These are phyloP conservation scores for Tylopilus rubrobrunneus DNA, from an alignment of 768 basidiomycete species.

Conservation along the genomic window DNA sequence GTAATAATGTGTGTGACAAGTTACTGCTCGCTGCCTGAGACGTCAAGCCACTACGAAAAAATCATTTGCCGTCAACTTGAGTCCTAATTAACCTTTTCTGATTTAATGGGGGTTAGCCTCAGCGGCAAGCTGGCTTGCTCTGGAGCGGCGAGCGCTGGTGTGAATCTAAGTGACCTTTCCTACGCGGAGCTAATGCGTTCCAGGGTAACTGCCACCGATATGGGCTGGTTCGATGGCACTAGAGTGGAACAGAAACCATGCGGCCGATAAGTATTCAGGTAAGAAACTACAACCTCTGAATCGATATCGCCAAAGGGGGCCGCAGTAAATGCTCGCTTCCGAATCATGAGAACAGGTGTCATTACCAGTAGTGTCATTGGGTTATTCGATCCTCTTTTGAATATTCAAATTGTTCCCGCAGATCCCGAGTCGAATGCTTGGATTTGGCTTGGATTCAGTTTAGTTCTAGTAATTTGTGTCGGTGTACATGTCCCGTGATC, in stretches of 20 bases:
- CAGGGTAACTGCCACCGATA: background rate
- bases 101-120: background rate
- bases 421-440: background rate
- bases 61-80: background rate
- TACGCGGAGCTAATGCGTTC: background rate
- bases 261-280: background rate
- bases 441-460: background rate
- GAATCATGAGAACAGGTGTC: constrained; percentile 8
- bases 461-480: constrained; percentile 2
- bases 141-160: background rate
- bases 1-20: constrained; percentile 11
- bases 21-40: background rate
- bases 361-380: background rate
- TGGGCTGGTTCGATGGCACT: background rate
- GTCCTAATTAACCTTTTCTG: background rate
- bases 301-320: constrained; percentile 3
- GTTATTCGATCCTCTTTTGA: background rate
- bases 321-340: constrained; percentile 4
- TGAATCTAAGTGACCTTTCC: background rate
- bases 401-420: constrained; percentile 2
- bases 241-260: background rate
- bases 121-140: background rate
- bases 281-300: background rate
- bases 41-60: background rate
- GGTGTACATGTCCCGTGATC: background rate